Base-by-base conservation (phyloP, 129 eudicot species). In the Helianthus tuberosus region DNA sequence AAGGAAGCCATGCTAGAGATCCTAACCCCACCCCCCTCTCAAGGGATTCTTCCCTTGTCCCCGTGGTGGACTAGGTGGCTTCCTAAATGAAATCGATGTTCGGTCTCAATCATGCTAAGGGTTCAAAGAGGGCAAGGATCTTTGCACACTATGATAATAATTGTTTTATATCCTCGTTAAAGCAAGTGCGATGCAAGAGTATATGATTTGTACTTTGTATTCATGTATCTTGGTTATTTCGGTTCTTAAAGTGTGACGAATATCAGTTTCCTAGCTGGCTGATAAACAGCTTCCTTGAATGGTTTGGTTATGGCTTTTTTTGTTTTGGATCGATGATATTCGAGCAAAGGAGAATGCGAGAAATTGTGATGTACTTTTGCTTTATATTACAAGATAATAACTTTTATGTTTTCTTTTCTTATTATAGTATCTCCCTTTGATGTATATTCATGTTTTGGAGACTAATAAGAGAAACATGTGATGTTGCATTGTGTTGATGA, bases 391-490 rank as follows among this genome's bases (percentile, higher is more conserved):
- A n/a, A 25, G 25, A 14, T 52, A 14, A n/a, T 1, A n/a, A 52
- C 23, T 52, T 52, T 15, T 3, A 5, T 52, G 7, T 14, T 52
- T 15, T 52, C n/a, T 52, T 15, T 6, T n/a, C 5, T 13, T 7
- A 15, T 15, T 52, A 1, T 55, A 17, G 61, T 29, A 55, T 16
- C 12, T 10, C 23, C 32, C 61, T 55, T 20, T n/a, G 11, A 8
- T 55, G 7, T 55, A 17, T 20, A n/a, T n/a, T n/a, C 61, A 17
- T 8, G 29, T 17, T 55, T 55, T 55, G 35, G 61, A 10, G 61
- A 20, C 32, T 55, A 17, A 13, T 17, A 55, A 55, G 61, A 55
- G 61, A 55, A 55, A 55, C 61, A 55, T 55, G 29, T 17, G 61
- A 20, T 55, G 29, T 11, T 55, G 29, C 32, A 20, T 55, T 7